Evolutionary conservation across 352 stramenopile species (phyloP), one percentile per base, ranked within the genome.

Genomic region (Thalassiosira mediterranea): DNA sequence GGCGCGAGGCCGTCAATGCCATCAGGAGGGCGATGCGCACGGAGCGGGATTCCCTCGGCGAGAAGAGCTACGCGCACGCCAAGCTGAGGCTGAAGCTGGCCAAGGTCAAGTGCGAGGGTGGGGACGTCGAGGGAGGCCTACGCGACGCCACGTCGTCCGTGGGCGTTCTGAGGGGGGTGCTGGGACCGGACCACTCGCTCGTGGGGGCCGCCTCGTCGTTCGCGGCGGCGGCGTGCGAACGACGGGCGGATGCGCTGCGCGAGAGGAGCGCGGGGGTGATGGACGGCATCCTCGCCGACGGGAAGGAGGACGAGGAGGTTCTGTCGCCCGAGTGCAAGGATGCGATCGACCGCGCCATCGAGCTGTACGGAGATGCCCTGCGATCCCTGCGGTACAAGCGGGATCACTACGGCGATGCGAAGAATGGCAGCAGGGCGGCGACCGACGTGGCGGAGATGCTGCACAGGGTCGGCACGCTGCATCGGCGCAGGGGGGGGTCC

Each of bases 21-120:
- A 49, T 79, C 0, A 75, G 73, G 44, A 44, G 42, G 34, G 40
- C 64, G 26, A 28, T 79, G 0, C 28, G 56, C 3, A 37, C 70
- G 5, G 68, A 79, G 57, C 38, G 57, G 10, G 75, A 83, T 31
- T 42, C 75, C 0, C 47, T 83, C 26, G 75, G 75, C 31, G 67
- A 75, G 38, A 4, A 67, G 10, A 79, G 60, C 4, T 76, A 83
- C 60, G 75, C 54, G 15, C 56, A 69, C 7, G 67, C 75, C 17
- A 83, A 83, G 51, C 21, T 83, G 4, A 42, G 49, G 15, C 31
- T 83, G 5, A 83, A 83, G 34, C 28, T 79, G 21, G 53, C 75
- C 48, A 83, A 83, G 42, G 47, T 68, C 1, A 61, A 63, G 38
- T 76, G 34, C 46, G 67, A 79, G 53, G 58, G 56, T 10, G 52